Evolutionary conservation across 768 basidiomycete genomes (phyloP), one percentile per base, ranked within the genome.

Genomic region (Tylopilus sp.): DNA sequence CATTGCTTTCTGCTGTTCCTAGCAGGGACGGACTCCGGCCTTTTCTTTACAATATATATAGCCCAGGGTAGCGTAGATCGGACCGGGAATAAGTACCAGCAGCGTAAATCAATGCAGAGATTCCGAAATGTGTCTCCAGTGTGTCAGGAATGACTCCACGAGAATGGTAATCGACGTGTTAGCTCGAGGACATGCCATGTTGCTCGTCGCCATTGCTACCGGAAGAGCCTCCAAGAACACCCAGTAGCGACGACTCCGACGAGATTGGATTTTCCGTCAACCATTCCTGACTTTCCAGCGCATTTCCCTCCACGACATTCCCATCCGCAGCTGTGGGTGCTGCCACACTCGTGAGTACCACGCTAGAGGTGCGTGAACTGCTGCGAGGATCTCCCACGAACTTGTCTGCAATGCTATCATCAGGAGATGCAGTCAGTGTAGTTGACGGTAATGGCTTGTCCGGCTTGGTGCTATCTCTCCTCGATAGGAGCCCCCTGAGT

Each of bases 401-500:
- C 24, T 60, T 58, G 31, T 55, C 62, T 37, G 25, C 41, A 41
- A 50, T 52, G 29, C 47, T 22, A 41, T 52, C 57, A 57, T 57
- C 56, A 28, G 48, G 50, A 58, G 54, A 28, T 31, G 34, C 33
- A 38, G 25, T 34, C 36, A 52, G 48, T 28, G 67, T 50, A 9
- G 63, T 33, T 53, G 67, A 59, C 33, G 68, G 60, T 11, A 59
- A 58, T 37, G 64, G 64, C 50, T 63, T 74, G 40, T 67, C 71
- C 49, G 44, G 41, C 55, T 56, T 65, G 42, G 22, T 46, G 46
- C 58, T 63, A 45, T 63, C 67, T 55, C 58, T 64, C 52, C 64
- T 59, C 7, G 65, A 67, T 21, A 76, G 59, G 40, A 76, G 63
- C 36, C 72, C 74, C 58, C 66, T 69, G 60, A 76, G 60, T 48